Percentiles rank a stretch among this genome's conserved stretches.
Conservation (phyloP, 78 protist genomes). For the Dictyostelium capitatum region DNA sequence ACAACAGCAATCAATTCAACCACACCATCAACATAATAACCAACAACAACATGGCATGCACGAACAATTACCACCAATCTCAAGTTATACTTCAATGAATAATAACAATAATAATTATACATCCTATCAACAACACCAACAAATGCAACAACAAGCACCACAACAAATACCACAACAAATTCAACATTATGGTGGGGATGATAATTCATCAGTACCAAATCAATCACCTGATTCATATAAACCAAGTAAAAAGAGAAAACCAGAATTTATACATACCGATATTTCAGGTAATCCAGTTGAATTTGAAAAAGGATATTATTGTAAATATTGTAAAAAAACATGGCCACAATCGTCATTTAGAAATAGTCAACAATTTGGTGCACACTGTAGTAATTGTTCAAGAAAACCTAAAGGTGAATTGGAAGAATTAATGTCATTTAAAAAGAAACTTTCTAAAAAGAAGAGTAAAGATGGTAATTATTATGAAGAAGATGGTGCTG, state of each 20-base stretch:
- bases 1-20: too few species aligned
- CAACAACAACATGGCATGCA: background rate
- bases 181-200: background rate
- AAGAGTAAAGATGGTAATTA: slow-evolving; percentile 7
- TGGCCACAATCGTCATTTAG: slow-evolving; percentile 81
- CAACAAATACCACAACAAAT: background rate
- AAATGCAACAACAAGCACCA: background rate
- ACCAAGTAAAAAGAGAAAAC: slow-evolving; percentile 27
- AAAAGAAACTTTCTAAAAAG: slow-evolving; percentile 46
- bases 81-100: background rate
- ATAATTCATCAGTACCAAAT: slow-evolving; percentile 16
- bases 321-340: slow-evolving; percentile 80
- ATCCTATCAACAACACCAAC: background rate
- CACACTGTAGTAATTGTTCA: slow-evolving; percentile 86
- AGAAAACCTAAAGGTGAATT: slow-evolving; percentile 75
- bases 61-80: slow-evolving; percentile 13
- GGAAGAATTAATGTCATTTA: background rate
- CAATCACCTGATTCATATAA: slow-evolving; percentile 31
- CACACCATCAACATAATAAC: background rate
- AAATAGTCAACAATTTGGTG: slow-evolving; percentile 86
- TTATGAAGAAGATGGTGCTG: slow-evolving; percentile 34
- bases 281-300: slow-evolving; percentile 20
- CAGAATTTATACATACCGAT: background rate
- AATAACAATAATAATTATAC: background rate
- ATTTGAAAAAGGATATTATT: slow-evolving; percentile 68